phyloP scores from a whole-genome alignment of 2,329 filamentous ascomycete species.

The Pseudogymnoascus sp. region DNA sequence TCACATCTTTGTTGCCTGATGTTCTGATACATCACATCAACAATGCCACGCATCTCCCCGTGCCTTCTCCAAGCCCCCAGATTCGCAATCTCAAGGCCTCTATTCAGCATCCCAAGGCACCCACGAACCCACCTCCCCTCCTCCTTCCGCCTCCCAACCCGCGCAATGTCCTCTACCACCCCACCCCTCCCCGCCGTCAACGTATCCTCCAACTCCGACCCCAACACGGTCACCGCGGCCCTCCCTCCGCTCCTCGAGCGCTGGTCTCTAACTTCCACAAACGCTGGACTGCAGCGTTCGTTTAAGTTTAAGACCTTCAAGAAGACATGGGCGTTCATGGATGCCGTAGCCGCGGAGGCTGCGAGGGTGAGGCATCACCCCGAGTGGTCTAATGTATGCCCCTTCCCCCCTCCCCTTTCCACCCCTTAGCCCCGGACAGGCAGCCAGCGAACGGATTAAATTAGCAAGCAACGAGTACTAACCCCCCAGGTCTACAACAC shows the following conservation, averaged over 20 bases:
- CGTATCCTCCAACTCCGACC: conserved; percentile 10
- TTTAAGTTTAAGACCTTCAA: conserved; percentile 60
- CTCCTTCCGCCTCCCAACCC: background rate
- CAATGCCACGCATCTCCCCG: background rate
- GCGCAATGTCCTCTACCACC: background rate
- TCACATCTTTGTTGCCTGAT: background rate
- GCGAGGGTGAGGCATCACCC: conserved; percentile 64
- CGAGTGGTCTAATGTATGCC: conserved; percentile 64
- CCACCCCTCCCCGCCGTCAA: background rate
- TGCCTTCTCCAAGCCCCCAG: background rate
- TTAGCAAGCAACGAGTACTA: background rate
- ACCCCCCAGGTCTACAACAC: conserved; percentile 57
- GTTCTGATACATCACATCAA: background rate
- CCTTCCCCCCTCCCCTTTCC: background rate
- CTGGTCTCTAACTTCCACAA: conserved; percentile 46
- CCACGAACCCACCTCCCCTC: background rate
- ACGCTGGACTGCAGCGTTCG: conserved; percentile 49
- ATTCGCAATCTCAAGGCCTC: background rate
- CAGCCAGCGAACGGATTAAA: too few relatives aligned
- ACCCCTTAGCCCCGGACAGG: too few relatives aligned
- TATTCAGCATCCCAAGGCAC: background rate
- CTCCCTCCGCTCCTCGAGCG: conserved; percentile 23
- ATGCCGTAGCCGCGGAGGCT: conserved; percentile 59
- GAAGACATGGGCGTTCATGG: conserved; percentile 69
- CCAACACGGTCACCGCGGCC: conserved; percentile 3